These are phyloP conservation scores for Boletus eberwhitei DNA, from an alignment of 768 basidiomycete genomes.

Conservation along the genomic window DNA sequence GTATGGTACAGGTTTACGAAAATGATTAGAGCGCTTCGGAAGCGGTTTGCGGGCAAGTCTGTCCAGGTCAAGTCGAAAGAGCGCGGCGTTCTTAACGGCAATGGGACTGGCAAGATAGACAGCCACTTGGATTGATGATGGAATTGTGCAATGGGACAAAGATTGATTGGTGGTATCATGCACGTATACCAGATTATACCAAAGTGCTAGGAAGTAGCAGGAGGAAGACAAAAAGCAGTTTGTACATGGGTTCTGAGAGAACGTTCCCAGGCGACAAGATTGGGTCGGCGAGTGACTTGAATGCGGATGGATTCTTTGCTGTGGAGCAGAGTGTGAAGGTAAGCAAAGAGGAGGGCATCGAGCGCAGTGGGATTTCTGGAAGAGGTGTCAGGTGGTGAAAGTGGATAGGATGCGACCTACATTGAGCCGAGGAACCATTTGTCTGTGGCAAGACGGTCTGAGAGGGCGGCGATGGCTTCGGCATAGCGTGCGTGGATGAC, in stretches of 20 bases:
- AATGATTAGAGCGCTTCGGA: slow-evolving; percentile 64
- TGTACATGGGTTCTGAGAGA: slow-evolving; percentile 59
- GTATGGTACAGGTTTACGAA: slow-evolving; percentile 53
- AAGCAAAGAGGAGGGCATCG: slow-evolving; percentile 81
- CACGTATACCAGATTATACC: slow-evolving; percentile 19
- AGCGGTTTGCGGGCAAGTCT: slow-evolving; percentile 47
- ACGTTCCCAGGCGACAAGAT: slow-evolving; percentile 79
- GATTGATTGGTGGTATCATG: slow-evolving; percentile 1
- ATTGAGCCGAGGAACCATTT: slow-evolving; percentile 78
- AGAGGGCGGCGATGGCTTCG: slow-evolving; percentile 70
- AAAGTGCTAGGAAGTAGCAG: slow-evolving; percentile 3
- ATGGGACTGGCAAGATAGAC: slow-evolving; percentile 14
- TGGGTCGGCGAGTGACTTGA: slow-evolving; percentile 67
- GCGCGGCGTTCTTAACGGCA: slow-evolving; percentile 13
- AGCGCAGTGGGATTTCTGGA: slow-evolving; percentile 72
- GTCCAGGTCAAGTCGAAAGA: slow-evolving; percentile 10
- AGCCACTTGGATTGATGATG: slow-evolving; percentile 8
- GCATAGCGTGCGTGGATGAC: slow-evolving; percentile 57
- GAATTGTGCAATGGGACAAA: neutral
- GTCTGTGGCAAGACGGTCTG: slow-evolving; percentile 71
- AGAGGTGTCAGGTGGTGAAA: slow-evolving; percentile 5
- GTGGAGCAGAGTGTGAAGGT: slow-evolving; percentile 65
- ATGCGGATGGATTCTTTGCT: slow-evolving; percentile 44
- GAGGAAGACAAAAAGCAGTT: slow-evolving; percentile 41
- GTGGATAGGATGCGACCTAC: slow-evolving; percentile 38